phyloP scores from a whole-genome alignment of 2,329 filamentous ascomycete genomes.

The Botrytis paeoniae region DNA sequence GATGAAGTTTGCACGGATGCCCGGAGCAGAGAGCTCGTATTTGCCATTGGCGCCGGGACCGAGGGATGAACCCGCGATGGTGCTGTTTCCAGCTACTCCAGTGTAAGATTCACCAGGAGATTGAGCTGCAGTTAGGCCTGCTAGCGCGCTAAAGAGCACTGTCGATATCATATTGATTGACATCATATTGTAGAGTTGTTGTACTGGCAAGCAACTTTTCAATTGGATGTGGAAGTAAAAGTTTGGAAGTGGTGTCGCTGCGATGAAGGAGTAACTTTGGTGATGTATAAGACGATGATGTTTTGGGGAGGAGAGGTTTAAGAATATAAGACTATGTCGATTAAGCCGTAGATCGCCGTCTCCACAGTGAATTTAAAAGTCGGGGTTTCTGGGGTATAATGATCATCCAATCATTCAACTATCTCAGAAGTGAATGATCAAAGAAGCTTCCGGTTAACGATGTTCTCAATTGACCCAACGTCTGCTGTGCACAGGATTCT shows the following conservation, averaged over 20 bases:
- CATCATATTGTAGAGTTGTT: background rate
- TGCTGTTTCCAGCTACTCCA: conserved; percentile 32
- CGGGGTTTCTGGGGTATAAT: background rate
- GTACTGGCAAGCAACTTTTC: background rate
- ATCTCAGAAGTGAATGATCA: background rate
- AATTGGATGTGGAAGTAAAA: background rate
- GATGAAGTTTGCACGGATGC: conserved; percentile 67
- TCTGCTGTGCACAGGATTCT: background rate
- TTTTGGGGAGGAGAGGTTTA: background rate
- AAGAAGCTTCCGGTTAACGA: background rate
- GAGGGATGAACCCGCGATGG: conserved; percentile 25
- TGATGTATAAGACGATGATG: background rate
- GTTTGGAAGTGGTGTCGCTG: background rate
- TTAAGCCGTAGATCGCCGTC: background rate
- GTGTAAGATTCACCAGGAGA: conserved; percentile 27
- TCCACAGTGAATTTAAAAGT: conserved; percentile 4
- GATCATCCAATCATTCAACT: background rate
- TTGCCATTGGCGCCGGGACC: conserved; percentile 59
- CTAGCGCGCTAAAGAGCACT: background rate
- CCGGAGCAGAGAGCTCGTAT: conserved; percentile 67
- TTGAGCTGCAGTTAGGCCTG: conserved; percentile 24
- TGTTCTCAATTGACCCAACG: background rate
- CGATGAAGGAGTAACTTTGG: background rate
- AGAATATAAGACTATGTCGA: background rate
- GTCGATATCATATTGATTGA: conserved; percentile 6